Percentiles rank a stretch among this genome's conserved stretches.
phyloP scores from a whole-genome alignment of 1,284 basidiomycete species.

The Leccinum huronense region DNA sequence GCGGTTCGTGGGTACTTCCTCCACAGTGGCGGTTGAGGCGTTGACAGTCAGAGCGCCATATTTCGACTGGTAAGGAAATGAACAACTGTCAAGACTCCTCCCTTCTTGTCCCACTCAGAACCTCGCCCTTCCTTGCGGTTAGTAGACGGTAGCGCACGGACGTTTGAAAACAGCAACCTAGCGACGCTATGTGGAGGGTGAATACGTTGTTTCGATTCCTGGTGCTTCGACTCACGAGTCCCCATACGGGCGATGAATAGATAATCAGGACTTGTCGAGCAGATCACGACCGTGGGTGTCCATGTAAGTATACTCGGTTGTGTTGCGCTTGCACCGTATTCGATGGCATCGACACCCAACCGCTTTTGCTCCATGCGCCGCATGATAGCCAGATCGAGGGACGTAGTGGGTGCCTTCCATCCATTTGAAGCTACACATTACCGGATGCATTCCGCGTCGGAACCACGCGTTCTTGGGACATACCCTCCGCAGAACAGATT shows the following conservation, averaged over 20 bases:
- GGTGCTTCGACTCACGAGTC: conserved; percentile 48
- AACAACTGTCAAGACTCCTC: conserved; percentile 17
- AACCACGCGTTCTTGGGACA: conserved; percentile 70
- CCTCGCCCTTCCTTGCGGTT: conserved; percentile 53
- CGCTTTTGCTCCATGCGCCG: conserved; percentile 65
- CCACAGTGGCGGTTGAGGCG: conserved; percentile 66
- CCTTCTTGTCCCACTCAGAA: conserved; percentile 57
- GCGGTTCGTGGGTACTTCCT: conserved; percentile 78
- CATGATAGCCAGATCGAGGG: conserved; percentile 74
- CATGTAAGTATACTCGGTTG: conserved; percentile 62
- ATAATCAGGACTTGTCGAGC: conserved; percentile 56
- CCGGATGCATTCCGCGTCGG: conserved; percentile 59
- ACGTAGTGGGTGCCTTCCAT: conserved; percentile 71
- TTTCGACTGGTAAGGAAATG: conserved; percentile 40
- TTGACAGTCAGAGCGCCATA: conserved; percentile 55
- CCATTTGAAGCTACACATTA: conserved; percentile 72
- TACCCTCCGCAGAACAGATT: conserved; percentile 80
- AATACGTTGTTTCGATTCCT: conserved; percentile 44
- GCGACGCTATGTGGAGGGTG: conserved; percentile 46
- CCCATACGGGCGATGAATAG: conserved; percentile 54
- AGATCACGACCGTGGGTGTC: conserved; percentile 37
- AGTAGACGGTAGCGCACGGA: conserved; percentile 25
- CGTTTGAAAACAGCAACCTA: conserved; percentile 48
- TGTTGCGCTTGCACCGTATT: conserved; percentile 54
- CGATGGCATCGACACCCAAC: conserved; percentile 40